Percentiles rank a stretch among this genome's conserved stretches.
These are phyloP conservation scores for Leptomonas pyrrhocoris DNA, from an alignment of 208 protist genomes.

Conservation along the genomic window DNA sequence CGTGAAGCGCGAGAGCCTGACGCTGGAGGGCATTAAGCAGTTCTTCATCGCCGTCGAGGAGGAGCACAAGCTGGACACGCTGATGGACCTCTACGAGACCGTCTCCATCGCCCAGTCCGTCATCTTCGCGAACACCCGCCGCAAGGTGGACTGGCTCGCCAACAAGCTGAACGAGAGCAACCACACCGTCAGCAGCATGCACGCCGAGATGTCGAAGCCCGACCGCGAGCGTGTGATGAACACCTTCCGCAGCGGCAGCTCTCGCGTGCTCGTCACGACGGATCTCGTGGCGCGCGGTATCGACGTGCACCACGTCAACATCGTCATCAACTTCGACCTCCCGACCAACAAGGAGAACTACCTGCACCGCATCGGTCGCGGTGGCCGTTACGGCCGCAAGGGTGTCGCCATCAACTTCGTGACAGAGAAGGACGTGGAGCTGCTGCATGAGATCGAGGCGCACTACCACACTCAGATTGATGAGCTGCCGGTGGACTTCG, in stretches of 20 bases:
- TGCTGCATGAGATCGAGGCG: conserved; percentile 97
- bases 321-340: conserved; percentile 99
- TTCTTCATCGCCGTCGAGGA: conserved; percentile 98
- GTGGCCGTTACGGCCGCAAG: conserved; percentile 99
- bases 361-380: conserved; percentile 99
- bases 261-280: conserved; percentile 99
- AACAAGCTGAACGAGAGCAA: conserved; percentile 91
- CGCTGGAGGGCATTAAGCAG: conserved; percentile 99
- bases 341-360: conserved; percentile 99
- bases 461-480: conserved; percentile 99
- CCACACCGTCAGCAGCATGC: conserved; percentile 96
- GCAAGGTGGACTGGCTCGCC: conserved; percentile 97
- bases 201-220: conserved; percentile 98
- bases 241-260: conserved; percentile 96
- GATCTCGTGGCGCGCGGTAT: conserved; percentile 99
- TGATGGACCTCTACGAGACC: conserved; percentile 95
- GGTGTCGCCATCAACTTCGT: conserved; percentile 99
- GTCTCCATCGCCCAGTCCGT: conserved; percentile 95
- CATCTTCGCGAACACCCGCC: conserved; percentile 99
- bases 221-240: conserved; percentile 98
- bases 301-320: conserved; percentile 99
- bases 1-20: conserved; percentile 99
- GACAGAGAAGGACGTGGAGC: conserved; percentile 95
- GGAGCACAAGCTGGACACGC: conserved; percentile 98
- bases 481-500: conserved; percentile 98